These are phyloP conservation scores for Ustilago lituana DNA, from an alignment of 1,284 basidiomycete species.

Conservation along the genomic window DNA sequence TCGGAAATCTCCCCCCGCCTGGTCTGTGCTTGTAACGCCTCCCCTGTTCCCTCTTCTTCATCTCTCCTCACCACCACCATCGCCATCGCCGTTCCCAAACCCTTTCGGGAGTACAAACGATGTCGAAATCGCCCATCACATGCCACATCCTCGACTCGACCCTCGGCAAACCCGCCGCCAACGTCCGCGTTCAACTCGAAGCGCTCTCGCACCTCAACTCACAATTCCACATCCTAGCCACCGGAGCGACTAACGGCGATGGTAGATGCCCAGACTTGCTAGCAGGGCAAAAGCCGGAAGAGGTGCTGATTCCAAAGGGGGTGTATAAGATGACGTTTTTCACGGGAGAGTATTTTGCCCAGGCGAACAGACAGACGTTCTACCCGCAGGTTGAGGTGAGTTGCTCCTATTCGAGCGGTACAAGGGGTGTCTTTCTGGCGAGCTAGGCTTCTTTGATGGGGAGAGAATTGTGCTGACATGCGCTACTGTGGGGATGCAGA, in stretches of 20 bases:
- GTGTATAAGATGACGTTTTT: slow-evolving; percentile 86
- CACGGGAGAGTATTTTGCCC: slow-evolving; percentile 82
- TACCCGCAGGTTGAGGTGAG: slow-evolving; percentile 87
- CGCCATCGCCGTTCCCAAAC: background rate
- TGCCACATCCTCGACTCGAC: slow-evolving; percentile 91
- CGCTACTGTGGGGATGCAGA: too few relatives aligned
- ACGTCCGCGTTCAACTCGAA: slow-evolving; percentile 42
- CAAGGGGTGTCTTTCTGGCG: too few relatives aligned
- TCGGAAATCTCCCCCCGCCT: too few relatives aligned
- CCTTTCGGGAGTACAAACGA: background rate
- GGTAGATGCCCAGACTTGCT: slow-evolving; percentile 81
- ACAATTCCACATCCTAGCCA: slow-evolving; percentile 33
- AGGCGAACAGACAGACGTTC: slow-evolving; percentile 75
- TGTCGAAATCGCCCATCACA: slow-evolving; percentile 75
- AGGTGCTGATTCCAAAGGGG: slow-evolving; percentile 68
- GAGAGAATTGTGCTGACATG: too few relatives aligned
- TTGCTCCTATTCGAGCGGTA: background rate
- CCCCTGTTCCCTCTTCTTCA: background rate
- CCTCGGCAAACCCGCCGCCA: slow-evolving; percentile 78
- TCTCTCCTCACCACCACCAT: slow-evolving; percentile 1
- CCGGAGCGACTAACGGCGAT: slow-evolving; percentile 79
- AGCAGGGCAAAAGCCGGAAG: slow-evolving; percentile 70
- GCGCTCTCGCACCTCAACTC: slow-evolving; percentile 26
- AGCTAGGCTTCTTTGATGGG: too few relatives aligned
- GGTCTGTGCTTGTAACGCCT: slow-evolving; percentile 17